phyloP scores from a whole-genome alignment of 129 eudicot species.

The Gnaphalium uliginosum region DNA sequence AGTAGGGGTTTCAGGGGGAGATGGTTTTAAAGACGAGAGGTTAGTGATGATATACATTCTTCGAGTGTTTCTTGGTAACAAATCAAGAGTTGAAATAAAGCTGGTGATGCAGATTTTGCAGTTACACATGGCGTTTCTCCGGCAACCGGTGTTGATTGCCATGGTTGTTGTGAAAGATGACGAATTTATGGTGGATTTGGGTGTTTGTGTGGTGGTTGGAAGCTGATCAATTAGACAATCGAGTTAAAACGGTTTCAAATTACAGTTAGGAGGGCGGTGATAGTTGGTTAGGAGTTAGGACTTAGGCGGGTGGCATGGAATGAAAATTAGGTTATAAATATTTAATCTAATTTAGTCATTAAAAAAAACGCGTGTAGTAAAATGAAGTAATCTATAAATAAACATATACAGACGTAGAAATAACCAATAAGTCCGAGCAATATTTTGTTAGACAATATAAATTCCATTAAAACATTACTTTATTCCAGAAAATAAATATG shows the following conservation, averaged over 20 bases:
- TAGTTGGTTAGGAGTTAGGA: too few species aligned
- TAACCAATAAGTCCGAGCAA: too few species aligned
- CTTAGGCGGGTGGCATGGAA: neutral
- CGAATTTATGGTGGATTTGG: constrained; percentile 58
- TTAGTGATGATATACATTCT: constrained; percentile 40
- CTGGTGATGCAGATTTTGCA: constrained; percentile 70
- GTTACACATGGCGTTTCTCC: constrained; percentile 68
- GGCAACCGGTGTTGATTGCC: constrained; percentile 47
- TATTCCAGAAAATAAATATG: too few species aligned
- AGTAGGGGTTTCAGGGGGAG: constrained; percentile 47
- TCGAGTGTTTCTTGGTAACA: constrained; percentile 50
- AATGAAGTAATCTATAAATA: too few species aligned
- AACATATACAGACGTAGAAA: too few species aligned
- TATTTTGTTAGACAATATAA: too few species aligned
- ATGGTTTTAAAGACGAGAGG: constrained; percentile 39
- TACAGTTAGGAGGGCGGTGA: neutral
- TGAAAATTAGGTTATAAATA: too few species aligned
- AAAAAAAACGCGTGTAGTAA: too few species aligned
- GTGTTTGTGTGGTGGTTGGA: constrained; percentile 31
- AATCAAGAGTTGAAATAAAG: constrained; percentile 66
- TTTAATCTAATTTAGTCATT: too few species aligned
- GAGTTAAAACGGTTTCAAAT: neutral
- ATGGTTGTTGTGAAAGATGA: constrained; percentile 17
- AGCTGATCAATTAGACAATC: neutral
- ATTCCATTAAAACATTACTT: too few species aligned